These are phyloP conservation scores for Chlamydomonas urium DNA, from an alignment of 139 green algal genomes.

Conservation along the genomic window DNA sequence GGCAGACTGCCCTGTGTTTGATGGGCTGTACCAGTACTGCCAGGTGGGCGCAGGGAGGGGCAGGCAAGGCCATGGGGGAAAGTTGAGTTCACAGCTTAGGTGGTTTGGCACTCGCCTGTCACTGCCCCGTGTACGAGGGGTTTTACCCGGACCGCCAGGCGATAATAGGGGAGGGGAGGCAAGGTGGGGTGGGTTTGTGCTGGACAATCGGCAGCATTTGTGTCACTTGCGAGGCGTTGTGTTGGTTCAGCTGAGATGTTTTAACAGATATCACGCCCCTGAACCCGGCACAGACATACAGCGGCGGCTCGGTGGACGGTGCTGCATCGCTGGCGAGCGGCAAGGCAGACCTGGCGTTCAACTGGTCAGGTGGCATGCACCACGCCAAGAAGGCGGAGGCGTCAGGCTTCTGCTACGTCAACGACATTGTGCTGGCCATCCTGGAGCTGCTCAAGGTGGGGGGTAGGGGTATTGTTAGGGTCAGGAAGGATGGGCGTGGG, in stretches of 20 bases:
- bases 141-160: no score
- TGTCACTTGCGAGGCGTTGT: background rate
- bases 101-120: no score
- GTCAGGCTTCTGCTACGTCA: conserved; percentile 96
- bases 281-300: conserved; percentile 19
- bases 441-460: conserved; percentile 89
- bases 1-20: conserved; percentile 96
- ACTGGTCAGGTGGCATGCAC: conserved; percentile 95
- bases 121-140: no score
- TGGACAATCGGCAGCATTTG: no score
- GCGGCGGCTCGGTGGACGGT: conserved; percentile 82
- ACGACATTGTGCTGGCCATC: conserved; percentile 97
- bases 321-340: conserved; percentile 82
- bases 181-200: no score
- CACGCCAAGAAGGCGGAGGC: conserved; percentile 88
- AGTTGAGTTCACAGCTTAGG: no score
- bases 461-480: no score
- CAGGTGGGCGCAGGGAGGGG: no score
- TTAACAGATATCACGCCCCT: background rate
- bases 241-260: background rate
- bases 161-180: no score
- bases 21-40: conserved; percentile 93
- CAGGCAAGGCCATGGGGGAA: no score
- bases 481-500: no score
- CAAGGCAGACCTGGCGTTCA: conserved; percentile 84